These are phyloP conservation scores for Phialemoniopsis sp. DNA, from an alignment of 2,329 filamentous ascomycete species.

Conservation along the genomic window DNA sequence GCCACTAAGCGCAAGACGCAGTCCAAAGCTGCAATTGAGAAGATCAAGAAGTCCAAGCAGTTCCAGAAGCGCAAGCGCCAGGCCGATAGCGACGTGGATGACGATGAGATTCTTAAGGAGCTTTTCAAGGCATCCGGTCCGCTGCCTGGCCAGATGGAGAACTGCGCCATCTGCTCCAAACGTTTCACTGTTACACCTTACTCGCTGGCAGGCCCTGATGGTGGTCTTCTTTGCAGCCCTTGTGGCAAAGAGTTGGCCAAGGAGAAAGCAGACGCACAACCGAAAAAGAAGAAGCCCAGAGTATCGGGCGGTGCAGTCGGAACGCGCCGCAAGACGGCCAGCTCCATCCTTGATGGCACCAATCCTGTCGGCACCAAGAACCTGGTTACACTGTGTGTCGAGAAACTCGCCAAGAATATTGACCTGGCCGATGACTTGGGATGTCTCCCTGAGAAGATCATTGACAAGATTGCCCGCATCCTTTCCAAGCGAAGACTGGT, in stretches of 20 bases:
- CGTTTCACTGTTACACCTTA: constrained; percentile 92
- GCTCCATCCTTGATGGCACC: constrained; percentile 76
- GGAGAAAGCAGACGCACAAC: constrained; percentile 52
- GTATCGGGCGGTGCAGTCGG: constrained; percentile 45
- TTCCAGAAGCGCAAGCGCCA: constrained; percentile 40
- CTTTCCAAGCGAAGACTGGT: constrained; percentile 58
- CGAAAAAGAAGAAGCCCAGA: constrained; percentile 54
- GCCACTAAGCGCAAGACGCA: constrained; percentile 34
- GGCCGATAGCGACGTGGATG: constrained; percentile 34
- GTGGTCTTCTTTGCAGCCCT: constrained; percentile 77
- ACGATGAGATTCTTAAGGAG: constrained; percentile 44
- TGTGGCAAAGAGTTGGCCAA: constrained; percentile 74
- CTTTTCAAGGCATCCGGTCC: constrained; percentile 46
- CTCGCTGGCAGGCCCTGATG: constrained; percentile 75
- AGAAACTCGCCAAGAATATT: constrained; percentile 60
- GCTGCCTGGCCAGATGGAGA: constrained; percentile 80
- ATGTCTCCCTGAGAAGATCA: constrained; percentile 47
- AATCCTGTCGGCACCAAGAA: constrained; percentile 63
- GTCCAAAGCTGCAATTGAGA: constrained; percentile 49
- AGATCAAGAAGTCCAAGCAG: constrained; percentile 59
- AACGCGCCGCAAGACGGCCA: constrained; percentile 73
- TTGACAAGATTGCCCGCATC: constrained; percentile 56
- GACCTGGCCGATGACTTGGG: constrained; percentile 59
- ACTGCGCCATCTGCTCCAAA: constrained; percentile 81
- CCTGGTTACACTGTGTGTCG: constrained; percentile 59